Evolutionary conservation across 768 basidiomycete genomes (phyloP), one percentile per base, ranked within the genome.

Genomic region (Ramaria sp.): DNA sequence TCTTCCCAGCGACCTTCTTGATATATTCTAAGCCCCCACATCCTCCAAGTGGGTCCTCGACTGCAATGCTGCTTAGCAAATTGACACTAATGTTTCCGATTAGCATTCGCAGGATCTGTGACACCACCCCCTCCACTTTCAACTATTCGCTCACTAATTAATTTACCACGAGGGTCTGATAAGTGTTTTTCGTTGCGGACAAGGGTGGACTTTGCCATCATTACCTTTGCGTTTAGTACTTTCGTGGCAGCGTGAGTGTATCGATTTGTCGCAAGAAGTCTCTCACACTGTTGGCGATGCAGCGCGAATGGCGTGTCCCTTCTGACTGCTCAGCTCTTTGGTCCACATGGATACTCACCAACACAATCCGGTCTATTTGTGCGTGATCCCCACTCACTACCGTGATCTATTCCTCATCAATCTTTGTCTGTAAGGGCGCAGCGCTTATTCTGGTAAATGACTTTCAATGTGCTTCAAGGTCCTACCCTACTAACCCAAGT

Each of bases 271-370:
- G 44, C 53, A 41, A 36, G 18, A 39, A 50, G 25, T 58, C 15
- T 52, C 22, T 48, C 25, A 12, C 16, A 4, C 42, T 53, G 27
- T 18, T 25, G 10, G n/a, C 28, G 5, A 13, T 48, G 24, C 60
- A 86, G 83, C 3, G 68, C 78, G 10, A 85, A 78, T 56, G 64
- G 81, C 6, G 83, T 88, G 61, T 73, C 79, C 1, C 70, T 88
- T 24, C 70, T 91, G 25, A 80, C 82, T 1, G 76, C 71, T 20
- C 78, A 92, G 62, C 77, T 83, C 59, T 67, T 91, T 56, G 66
- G 77, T 67, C 89, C 89, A 16, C 71, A 73, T 28, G 88, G 88
- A 3, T 92, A 92, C 66, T 77, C 80, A 0, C 68, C 76, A 20
- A 47, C 43, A 1, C 25, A 55, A 24, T 44, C 43, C 15, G 53